These are phyloP conservation scores for Smittium mucronatum DNA, from an alignment of 371 early-diverging fungal genomes.

Conservation along the genomic window DNA sequence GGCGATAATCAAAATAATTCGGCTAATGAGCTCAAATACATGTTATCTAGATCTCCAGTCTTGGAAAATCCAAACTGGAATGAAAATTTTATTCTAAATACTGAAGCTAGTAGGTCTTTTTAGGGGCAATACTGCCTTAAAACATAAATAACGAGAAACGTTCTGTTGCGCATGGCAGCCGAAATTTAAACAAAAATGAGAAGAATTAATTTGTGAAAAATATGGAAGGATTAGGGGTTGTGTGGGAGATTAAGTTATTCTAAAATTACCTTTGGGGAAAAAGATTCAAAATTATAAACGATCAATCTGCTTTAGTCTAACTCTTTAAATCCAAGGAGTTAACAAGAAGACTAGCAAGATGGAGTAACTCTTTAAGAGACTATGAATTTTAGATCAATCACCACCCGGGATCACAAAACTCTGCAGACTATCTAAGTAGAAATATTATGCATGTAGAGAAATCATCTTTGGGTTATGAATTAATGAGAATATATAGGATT, in stretches of 20 bases:
- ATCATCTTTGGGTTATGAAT: no score
- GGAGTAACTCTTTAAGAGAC: neutral
- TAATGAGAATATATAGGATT: neutral
- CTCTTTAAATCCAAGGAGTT: slow-evolving; percentile 1
- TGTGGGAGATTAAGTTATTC: slow-evolving; percentile 4
- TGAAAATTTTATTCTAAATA: slow-evolving; percentile 3
- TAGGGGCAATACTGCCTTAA: slow-evolving; percentile 2
- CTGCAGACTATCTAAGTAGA: slow-evolving; percentile 1
- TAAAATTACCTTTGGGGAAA: neutral
- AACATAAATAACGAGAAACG: neutral
- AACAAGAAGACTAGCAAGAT: slow-evolving; percentile 1
- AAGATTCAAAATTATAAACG: slow-evolving; percentile 2
- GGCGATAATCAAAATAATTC: slow-evolving; percentile 2
- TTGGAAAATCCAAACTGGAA: slow-evolving; percentile 7
- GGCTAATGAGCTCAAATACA: neutral
- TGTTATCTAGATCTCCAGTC: slow-evolving; percentile 6
- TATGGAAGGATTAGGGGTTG: slow-evolving; percentile 5
- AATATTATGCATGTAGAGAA: neutral
- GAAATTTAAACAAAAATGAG: neutral
- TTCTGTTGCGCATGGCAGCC: neutral
- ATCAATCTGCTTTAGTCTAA: neutral
- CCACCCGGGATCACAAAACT: neutral
- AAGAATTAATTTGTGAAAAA: slow-evolving; percentile 10
- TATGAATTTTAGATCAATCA: neutral
- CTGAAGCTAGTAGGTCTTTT: neutral